These are phyloP conservation scores for Tolypocladium paradoxum DNA, from an alignment of 2,329 filamentous ascomycete genomes.

Conservation along the genomic window DNA sequence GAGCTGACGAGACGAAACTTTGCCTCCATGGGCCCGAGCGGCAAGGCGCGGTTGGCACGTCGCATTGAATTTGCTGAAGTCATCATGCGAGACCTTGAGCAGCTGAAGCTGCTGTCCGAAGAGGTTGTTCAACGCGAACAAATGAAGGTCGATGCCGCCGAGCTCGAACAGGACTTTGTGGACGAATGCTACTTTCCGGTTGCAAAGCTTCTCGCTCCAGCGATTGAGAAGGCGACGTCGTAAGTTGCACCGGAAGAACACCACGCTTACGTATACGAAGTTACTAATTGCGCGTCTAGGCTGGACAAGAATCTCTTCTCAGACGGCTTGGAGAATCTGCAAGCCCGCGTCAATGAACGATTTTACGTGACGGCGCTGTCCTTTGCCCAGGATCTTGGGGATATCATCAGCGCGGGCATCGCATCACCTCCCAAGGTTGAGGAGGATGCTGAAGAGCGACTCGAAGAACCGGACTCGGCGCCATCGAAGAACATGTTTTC, in stretches of 20 bases:
- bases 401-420: slow-evolving; percentile 42
- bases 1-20: slow-evolving; percentile 94
- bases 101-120: slow-evolving; percentile 59
- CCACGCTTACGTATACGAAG: slow-evolving; percentile 3
- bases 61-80: slow-evolving; percentile 81
- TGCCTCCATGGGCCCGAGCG: slow-evolving; percentile 82
- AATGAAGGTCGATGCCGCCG: slow-evolving; percentile 64
- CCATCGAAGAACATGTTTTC: slow-evolving; percentile 39
- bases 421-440: slow-evolving; percentile 25
- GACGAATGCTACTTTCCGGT: slow-evolving; percentile 90
- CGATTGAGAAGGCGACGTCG: slow-evolving; percentile 70
- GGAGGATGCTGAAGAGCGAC: slow-evolving; percentile 15
- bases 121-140: slow-evolving; percentile 66
- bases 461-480: slow-evolving; percentile 33
- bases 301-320: slow-evolving; percentile 55
- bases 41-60: slow-evolving; percentile 63
- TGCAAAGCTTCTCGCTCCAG: slow-evolving; percentile 61
- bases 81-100: slow-evolving; percentile 65
- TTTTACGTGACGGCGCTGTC: slow-evolving; percentile 47
- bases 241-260: slow-evolving; percentile 39
- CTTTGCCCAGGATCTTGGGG: slow-evolving; percentile 47
- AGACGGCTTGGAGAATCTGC: slow-evolving; percentile 37
- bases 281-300: slow-evolving; percentile 33
- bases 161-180: slow-evolving; percentile 68
- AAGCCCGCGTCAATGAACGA: slow-evolving; percentile 40